A percentile compares a stretch with the other conserved stretches of the same genome.
These are phyloP conservation scores for Phylloporus sp. DNA, from an alignment of 1,284 basidiomycete genomes.

Conservation along the genomic window DNA sequence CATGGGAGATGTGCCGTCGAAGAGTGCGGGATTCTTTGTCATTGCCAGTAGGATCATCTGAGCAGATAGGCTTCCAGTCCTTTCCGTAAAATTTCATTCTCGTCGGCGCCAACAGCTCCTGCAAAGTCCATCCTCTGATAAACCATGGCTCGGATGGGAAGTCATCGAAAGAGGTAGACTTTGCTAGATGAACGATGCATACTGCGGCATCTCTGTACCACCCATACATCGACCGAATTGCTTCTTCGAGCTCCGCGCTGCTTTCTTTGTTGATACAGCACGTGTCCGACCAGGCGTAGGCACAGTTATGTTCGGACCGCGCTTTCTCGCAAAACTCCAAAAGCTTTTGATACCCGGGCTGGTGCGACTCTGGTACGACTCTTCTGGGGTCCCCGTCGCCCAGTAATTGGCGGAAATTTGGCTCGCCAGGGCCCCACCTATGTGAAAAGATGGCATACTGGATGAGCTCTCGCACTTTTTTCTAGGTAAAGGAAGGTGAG, in stretches of 20 bases:
- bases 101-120: constrained; percentile 29
- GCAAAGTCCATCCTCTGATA: constrained; percentile 30
- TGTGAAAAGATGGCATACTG: constrained; percentile 33
- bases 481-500: constrained; percentile 9
- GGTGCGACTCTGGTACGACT: constrained; percentile 8
- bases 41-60: constrained; percentile 1
- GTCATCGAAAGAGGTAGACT: constrained; percentile 18
- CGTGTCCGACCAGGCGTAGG: constrained; percentile 31
- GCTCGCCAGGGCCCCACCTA: constrained; percentile 28
- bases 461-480: constrained; percentile 26
- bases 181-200: constrained; percentile 27
- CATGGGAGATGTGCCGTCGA: not conserved
- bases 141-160: constrained; percentile 29
- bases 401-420: constrained; percentile 11
- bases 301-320: constrained; percentile 13
- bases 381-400: not conserved
- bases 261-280: constrained; percentile 36
- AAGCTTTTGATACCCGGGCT: constrained; percentile 20
- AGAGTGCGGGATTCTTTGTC: not conserved
- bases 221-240: constrained; percentile 33
- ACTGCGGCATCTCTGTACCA: constrained; percentile 29
- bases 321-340: constrained; percentile 23
- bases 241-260: constrained; percentile 34
- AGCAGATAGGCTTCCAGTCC: constrained; percentile 24
- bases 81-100: constrained; percentile 28